Evolutionary conservation across 2,329 filamentous ascomycete species (phyloP).

Genomic region (Xylariaceae sp.): DNA sequence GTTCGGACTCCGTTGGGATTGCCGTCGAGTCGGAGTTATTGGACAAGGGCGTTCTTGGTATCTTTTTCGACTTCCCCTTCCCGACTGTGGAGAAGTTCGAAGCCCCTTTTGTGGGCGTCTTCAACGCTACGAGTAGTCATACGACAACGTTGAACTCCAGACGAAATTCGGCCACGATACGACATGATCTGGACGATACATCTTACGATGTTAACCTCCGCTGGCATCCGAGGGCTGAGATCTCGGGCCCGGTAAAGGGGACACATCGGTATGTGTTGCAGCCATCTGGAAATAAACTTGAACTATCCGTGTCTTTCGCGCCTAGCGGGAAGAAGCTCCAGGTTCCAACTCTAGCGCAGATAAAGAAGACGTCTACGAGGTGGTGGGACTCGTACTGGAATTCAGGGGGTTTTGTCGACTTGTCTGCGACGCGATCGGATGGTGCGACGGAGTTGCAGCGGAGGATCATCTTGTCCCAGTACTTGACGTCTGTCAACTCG

Average conservation of each 20-base stretch:
- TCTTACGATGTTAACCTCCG: slow-evolving; percentile 38
- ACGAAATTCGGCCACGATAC: slow-evolving; percentile 35
- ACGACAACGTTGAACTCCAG: slow-evolving; percentile 34
- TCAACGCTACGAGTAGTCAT: slow-evolving; percentile 43
- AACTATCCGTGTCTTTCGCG: slow-evolving; percentile 33
- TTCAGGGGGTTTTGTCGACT: slow-evolving; percentile 47
- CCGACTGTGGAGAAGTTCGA: slow-evolving; percentile 48
- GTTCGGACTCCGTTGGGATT: slow-evolving; percentile 43
- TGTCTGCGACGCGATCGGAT: slow-evolving; percentile 36
- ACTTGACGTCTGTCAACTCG: slow-evolving; percentile 48
- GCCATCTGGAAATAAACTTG: slow-evolving; percentile 26
- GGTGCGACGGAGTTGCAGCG: slow-evolving; percentile 47
- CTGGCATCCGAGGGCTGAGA: slow-evolving; percentile 35
- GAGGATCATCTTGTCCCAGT: slow-evolving; percentile 49
- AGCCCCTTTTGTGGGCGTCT: slow-evolving; percentile 49
- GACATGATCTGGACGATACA: slow-evolving; percentile 40
- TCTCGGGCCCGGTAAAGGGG: slow-evolving; percentile 32
- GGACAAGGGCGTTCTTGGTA: slow-evolving; percentile 34
- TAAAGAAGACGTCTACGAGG: slow-evolving; percentile 31
- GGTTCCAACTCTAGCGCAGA: slow-evolving; percentile 24
- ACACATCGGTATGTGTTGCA: slow-evolving; percentile 42
- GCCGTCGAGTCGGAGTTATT: slow-evolving; percentile 40
- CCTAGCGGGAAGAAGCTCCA: slow-evolving; percentile 18
- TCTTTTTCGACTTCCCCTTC: slow-evolving; percentile 51
- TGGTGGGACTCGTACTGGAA: slow-evolving; percentile 49